These are phyloP conservation scores for Colletotrichum viniferum DNA, from an alignment of 2,329 filamentous ascomycete genomes.

Conservation along the genomic window DNA sequence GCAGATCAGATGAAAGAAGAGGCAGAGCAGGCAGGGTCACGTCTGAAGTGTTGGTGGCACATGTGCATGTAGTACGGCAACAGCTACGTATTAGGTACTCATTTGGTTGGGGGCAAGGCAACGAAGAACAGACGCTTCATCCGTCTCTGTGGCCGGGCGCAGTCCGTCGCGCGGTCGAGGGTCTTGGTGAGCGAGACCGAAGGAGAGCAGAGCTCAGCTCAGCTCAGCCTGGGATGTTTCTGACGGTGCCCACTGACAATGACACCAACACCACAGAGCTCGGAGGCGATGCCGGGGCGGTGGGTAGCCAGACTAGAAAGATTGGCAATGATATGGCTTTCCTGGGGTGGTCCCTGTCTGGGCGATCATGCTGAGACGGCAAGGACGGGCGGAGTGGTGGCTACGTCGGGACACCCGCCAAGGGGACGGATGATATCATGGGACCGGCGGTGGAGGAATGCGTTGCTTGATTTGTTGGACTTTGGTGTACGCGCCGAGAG, in stretches of 20 bases:
- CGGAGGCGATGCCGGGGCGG: not conserved
- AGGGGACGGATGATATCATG: slow-evolving; percentile 4
- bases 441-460: not conserved
- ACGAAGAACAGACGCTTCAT: not conserved
- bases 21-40: not conserved
- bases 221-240: not conserved
- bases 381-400: not conserved
- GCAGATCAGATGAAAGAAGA: not conserved
- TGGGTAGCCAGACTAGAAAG: not conserved
- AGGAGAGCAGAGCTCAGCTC: not conserved
- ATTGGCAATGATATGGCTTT: not conserved
- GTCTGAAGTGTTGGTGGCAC: not conserved
- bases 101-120: not conserved
- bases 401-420: not conserved
- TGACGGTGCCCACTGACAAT: not conserved
- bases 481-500: not conserved
- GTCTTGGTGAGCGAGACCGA: not conserved
- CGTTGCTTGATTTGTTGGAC: not conserved
- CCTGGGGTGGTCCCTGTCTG: not conserved
- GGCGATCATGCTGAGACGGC: not conserved
- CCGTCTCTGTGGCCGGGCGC: not conserved
- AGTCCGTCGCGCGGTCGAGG: not conserved
- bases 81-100: not conserved
- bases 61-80: not conserved
- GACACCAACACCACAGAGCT: not conserved